These are phyloP conservation scores for Eimeria zaria DNA, from an alignment of 169 alveolate genomes.

Conservation along the genomic window DNA sequence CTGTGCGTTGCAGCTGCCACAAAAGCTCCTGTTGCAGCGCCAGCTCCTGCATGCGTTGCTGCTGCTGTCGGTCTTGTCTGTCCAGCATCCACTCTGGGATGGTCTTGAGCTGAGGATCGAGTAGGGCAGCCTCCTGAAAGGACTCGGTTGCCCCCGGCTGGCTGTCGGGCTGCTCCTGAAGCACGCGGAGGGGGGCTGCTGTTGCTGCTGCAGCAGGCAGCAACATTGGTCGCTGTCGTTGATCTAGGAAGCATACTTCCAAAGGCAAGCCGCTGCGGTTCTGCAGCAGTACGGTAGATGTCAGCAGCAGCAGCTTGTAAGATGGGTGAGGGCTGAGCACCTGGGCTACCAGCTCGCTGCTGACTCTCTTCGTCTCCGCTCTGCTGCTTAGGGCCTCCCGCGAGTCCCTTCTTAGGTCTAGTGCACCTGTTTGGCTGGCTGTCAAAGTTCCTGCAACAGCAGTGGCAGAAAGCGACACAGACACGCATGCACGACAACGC, in stretches of 20 bases:
- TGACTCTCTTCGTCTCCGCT: neutral
- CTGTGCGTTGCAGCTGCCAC: conserved; percentile 47
- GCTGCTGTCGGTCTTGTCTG: conserved; percentile 17
- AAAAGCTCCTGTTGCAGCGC: conserved; percentile 53
- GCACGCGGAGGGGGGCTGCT: conserved; percentile 64
- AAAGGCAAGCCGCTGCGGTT: conserved; percentile 93
- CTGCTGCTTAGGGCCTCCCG: neutral
- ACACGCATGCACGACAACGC: neutral
- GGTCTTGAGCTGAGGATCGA: conserved; percentile 35
- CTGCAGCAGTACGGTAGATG: conserved; percentile 91
- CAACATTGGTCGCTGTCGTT: conserved; percentile 85
- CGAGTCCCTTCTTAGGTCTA: neutral
- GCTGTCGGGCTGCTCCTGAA: conserved; percentile 43
- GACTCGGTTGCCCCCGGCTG: neutral
- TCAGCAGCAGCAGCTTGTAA: conserved; percentile 91
- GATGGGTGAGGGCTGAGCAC: conserved; percentile 93
- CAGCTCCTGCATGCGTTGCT: conserved; percentile 34
- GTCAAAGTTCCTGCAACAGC: neutral
- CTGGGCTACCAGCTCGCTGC: conserved; percentile 87
- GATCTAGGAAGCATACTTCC: conserved; percentile 90
- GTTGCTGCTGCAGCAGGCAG: conserved; percentile 85
- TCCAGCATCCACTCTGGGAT: conserved; percentile 65
- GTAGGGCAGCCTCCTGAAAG: conserved; percentile 15
- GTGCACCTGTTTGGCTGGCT: neutral
- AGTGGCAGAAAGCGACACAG: neutral